Base-by-base conservation (phyloP, 1,284 basidiomycete species). In the Fomes fomentarius region DNA sequence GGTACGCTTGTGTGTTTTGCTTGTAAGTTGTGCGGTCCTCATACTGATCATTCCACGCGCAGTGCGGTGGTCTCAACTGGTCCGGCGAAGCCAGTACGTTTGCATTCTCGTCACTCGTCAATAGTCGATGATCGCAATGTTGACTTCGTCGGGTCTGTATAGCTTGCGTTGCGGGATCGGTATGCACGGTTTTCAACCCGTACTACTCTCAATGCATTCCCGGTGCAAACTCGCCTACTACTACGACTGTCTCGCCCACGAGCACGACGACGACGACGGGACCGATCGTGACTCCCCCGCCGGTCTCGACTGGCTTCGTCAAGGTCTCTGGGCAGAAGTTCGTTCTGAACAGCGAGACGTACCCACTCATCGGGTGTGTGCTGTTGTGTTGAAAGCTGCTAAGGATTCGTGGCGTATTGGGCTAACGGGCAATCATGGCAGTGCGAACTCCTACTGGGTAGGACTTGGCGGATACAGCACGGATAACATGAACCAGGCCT, bases 371-470 rank as follows among this genome's bases (percentile, higher is more conserved):
- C 46, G 82, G 82, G 72, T 77, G 47, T 24, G 65, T 14, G 17
- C 30, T 15, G 6, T 22, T 35, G 12, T 4, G 26, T 14, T 21
- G 28, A 28, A 22, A 46, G 33, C 50, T 5, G 30, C 10, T 15
- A 12, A 17, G 19, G 1, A 17, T 4, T n/a, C 34, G n/a, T n/a
- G n/a, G n/a, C n/a, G n/a, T n/a, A n/a, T n/a, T n/a, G n/a, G n/a
- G n/a, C n/a, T n/a, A n/a, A n/a, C n/a, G n/a, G n/a, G n/a, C n/a
- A n/a, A n/a, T n/a, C n/a, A n/a, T n/a, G n/a, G n/a, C 46, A 71
- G 70, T 10, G 61, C 63, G 11, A 83, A 83, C 65, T 72, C 80
- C 3, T 83, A 82, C 63, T 81, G 81, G 81, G 73, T 81, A 11
- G 80, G 80, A 12, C 70, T 77, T 11, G 69, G 63, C 53, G 71